A percentile compares a stretch with the other conserved stretches of the same genome.
These are phyloP conservation scores for Parasarocladium wereldwijsianum DNA, from an alignment of 2,329 filamentous ascomycete genomes.

Conservation along the genomic window DNA sequence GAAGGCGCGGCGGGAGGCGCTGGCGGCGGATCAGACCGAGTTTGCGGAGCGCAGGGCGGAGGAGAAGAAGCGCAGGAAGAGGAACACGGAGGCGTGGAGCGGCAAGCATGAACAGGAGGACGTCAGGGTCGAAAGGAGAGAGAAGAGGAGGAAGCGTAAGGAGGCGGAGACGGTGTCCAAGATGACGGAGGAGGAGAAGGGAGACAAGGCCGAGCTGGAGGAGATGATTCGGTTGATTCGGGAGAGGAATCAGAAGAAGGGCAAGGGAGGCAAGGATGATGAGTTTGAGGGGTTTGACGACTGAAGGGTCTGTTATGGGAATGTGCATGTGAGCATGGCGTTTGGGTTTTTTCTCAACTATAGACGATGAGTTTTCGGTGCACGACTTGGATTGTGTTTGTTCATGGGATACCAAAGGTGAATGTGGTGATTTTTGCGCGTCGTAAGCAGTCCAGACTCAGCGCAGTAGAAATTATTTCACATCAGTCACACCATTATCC, in stretches of 20 bases:
- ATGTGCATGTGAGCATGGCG: too few species aligned
- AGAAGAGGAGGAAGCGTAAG: slow-evolving; percentile 48
- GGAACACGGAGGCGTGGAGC: slow-evolving; percentile 59
- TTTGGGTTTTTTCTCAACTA: too few species aligned
- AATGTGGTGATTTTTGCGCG: too few species aligned
- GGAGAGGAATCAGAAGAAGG: slow-evolving; percentile 34
- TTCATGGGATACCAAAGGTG: too few species aligned
- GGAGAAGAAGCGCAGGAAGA: slow-evolving; percentile 38
- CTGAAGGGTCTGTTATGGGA: slow-evolving; percentile 11
- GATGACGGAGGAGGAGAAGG: slow-evolving; percentile 58
- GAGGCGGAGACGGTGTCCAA: slow-evolving; percentile 47
- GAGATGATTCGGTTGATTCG: slow-evolving; percentile 51
- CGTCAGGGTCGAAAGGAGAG: slow-evolving; percentile 42
- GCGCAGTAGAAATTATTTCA: too few species aligned
- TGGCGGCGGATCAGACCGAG: slow-evolving; percentile 31
- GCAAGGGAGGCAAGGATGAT: slow-evolving; percentile 24
- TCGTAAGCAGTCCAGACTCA: too few species aligned
- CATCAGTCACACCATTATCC: too few species aligned
- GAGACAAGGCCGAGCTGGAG: slow-evolving; percentile 47
- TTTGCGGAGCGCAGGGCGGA: slow-evolving; percentile 21
- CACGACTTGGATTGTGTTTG: too few species aligned
- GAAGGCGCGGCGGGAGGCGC: slow-evolving; percentile 42
- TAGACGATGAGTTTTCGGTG: too few species aligned
- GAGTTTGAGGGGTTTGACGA: slow-evolving; percentile 48
- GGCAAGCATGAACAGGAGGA: slow-evolving; percentile 53